A percentile compares a stretch with the other conserved stretches of the same genome.
Evolutionary conservation across 305 asterid species (phyloP).

Genomic region (Fraxinus nigra): DNA sequence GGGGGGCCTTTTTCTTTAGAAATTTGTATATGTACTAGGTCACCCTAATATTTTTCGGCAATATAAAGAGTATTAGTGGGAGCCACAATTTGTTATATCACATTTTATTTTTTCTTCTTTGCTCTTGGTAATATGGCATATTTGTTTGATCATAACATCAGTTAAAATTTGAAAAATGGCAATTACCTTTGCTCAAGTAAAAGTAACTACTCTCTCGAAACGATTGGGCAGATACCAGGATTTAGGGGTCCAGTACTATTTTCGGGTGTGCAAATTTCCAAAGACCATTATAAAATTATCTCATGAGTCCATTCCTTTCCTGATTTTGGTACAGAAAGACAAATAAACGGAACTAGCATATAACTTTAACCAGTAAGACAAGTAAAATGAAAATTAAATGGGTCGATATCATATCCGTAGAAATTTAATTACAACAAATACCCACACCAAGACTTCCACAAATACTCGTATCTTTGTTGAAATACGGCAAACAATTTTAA

Average conservation of each 20-base stretch:
- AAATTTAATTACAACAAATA: neutral
- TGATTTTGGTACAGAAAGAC: neutral
- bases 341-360: neutral
- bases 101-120: no score
- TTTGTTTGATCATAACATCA: neutral
- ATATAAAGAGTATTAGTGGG: no score
- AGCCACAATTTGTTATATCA: no score
- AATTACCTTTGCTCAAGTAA: neutral
- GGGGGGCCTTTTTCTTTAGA: no score
- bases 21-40: no score
- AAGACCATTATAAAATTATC: neutral
- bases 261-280: neutral
- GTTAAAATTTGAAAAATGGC: neutral
- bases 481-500: neutral
- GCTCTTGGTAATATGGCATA: neutral
- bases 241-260: neutral
- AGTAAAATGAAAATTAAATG: neutral
- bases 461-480: neutral
- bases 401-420: neutral
- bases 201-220: neutral
- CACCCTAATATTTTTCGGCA: no score
- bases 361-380: neutral
- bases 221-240: neutral
- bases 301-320: neutral
- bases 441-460: neutral